Evolutionary conservation across 1,284 basidiomycete species (phyloP).

Genomic region (Ceratobasidium sp.): DNA sequence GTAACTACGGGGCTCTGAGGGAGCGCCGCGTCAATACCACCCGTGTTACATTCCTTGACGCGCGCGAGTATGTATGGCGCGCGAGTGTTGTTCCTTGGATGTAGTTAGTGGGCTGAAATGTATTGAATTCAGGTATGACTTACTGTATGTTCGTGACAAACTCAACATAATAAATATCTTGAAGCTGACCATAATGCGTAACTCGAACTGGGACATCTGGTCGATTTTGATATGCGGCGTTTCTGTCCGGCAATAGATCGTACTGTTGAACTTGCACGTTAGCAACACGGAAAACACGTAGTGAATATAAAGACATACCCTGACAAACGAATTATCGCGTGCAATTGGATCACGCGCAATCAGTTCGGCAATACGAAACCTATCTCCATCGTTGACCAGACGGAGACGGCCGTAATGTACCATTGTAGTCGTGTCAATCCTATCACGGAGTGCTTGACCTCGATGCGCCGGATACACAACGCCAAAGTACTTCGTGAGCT

Average conservation of each 20-base stretch:
- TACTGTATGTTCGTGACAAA: not conserved
- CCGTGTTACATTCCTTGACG: conserved; percentile 7
- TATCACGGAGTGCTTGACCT: not conserved
- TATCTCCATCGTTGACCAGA: not conserved
- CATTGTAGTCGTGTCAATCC: conserved; percentile 5
- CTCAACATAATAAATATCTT: conserved; percentile 9
- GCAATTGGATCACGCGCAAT: not conserved
- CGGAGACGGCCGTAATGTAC: conserved; percentile 10
- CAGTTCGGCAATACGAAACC: not conserved
- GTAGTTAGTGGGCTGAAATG: not conserved
- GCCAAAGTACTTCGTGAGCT: conserved; percentile 14
- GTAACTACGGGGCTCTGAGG: conserved; percentile 11
- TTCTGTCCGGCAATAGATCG: not conserved
- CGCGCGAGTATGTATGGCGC: not conserved
- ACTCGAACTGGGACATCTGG: not conserved
- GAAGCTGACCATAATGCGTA: conserved; percentile 4
- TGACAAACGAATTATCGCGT: conserved; percentile 20
- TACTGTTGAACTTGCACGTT: too few relatives aligned
- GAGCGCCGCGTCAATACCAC: not conserved
- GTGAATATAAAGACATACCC: not conserved
- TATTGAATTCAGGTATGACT: not conserved
- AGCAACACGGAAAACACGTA: not conserved
- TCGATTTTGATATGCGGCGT: not conserved
- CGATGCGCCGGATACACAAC: not conserved
- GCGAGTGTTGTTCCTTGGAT: not conserved